Conservation (phyloP, 2,329 filamentous ascomycete species). For the Colletotrichum navitas region DNA sequence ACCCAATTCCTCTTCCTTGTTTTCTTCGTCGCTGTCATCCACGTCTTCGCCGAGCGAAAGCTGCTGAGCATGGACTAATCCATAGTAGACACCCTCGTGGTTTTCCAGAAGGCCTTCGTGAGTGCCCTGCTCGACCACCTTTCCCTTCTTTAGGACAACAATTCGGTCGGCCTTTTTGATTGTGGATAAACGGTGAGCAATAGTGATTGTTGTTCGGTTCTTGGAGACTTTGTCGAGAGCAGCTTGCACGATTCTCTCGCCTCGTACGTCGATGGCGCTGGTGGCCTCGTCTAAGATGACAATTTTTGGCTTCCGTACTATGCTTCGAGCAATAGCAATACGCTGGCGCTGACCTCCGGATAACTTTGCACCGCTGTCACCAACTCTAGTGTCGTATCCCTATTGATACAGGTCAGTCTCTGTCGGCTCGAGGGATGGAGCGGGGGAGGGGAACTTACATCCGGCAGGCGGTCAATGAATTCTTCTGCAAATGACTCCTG, state of each 20-base stretch:
- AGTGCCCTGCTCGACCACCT: slow-evolving; percentile 79
- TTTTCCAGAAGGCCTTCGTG: slow-evolving; percentile 77
- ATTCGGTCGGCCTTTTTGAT: slow-evolving; percentile 85
- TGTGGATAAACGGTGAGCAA: slow-evolving; percentile 81
- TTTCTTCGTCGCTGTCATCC: slow-evolving; percentile 53
- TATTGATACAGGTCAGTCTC: slow-evolving; percentile 47
- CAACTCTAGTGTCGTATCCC: slow-evolving; percentile 78
- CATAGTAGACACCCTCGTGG: slow-evolving; percentile 73
- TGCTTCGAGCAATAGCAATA: slow-evolving; percentile 81
- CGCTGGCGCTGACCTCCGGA: slow-evolving; percentile 90
- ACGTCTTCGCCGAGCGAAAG: slow-evolving; percentile 65
- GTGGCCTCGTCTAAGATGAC: slow-evolving; percentile 84
- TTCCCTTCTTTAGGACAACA: slow-evolving; percentile 78
- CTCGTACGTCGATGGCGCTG: slow-evolving; percentile 70
- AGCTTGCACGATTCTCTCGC: slow-evolving; percentile 72
- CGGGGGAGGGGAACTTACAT: slow-evolving; percentile 51
- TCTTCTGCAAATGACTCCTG: slow-evolving; percentile 77
- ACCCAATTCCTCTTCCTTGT: slow-evolving; percentile 57
- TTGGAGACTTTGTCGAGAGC: slow-evolving; percentile 72
- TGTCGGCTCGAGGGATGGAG: too few species aligned
- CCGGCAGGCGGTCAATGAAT: slow-evolving; percentile 74
- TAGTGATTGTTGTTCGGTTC: slow-evolving; percentile 77
- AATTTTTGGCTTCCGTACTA: slow-evolving; percentile 78
- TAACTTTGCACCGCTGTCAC: slow-evolving; percentile 72
- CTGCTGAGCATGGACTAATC: slow-evolving; percentile 74